Evolutionary conservation across 805 yeast genomes (phyloP), one percentile per base, ranked within the genome.

Genomic region (Kockiozyma suomiensis): DNA sequence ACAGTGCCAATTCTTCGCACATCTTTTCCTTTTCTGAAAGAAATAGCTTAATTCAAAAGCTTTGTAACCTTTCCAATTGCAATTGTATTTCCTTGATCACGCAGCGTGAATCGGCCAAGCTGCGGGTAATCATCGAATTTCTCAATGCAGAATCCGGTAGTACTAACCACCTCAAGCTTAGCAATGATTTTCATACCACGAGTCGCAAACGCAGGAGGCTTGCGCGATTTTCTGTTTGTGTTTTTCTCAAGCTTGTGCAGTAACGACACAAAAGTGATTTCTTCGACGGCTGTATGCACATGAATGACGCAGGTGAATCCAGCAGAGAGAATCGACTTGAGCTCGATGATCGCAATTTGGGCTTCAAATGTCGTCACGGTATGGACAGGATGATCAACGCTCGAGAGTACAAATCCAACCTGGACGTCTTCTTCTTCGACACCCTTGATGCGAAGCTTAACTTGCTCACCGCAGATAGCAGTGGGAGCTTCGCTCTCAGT

Each of bases 241-340:
- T 97, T 97, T 80, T 89, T 93, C 76, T 94, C 96, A 70, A 94
- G 81, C 78, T 93, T 91, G 79, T 94, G 98, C 73, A 91, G 81
- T 74, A 94, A 82, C 70, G 85, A 85, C 54, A 86, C 81, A 73
- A 94, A 84, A 26, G 82, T 81, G 54, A 94, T 97, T 77, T 94
- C 99, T 78, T 94, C 98, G 69, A 93, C 91, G 57, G 98, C 98
- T 52, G 98, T 90, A 79, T 94, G 99, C 69, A 94, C 87, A 73
- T 94, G 99, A 97, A 94, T 93, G 57, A 94, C 97, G 82, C 98
- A 94, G 13, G 97, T 85, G 80, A 85, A 94, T 58, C 99, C 99
- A 53, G 96, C 85, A 3, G 99, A 89, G 72, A 94, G 80, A 72
- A 94, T 94, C 19, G 97, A 88, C 78, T 89, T 91, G 76, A 94